Base-by-base conservation (phyloP, 2,329 filamentous ascomycete genomes). In the Neopestalotiopsis sp. region DNA sequence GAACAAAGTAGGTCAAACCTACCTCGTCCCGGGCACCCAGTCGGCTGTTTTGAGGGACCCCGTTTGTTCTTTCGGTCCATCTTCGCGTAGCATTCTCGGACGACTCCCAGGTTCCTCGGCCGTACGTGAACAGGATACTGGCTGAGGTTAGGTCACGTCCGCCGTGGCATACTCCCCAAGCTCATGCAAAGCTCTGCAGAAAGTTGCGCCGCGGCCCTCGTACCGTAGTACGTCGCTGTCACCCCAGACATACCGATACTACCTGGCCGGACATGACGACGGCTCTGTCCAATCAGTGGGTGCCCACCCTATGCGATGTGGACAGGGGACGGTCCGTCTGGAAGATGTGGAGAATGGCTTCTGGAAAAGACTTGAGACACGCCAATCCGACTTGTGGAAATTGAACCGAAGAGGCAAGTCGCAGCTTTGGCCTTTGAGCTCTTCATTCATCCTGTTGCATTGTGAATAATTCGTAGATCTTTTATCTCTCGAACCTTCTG, bases 321-420 rank as follows among this genome's bases (percentile, higher is more conserved):
- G 32, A 56, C 66, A 67, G 62, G 66, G 52, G 56, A 38, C 67
- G 52, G 67, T 66, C 67, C 64, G 66, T 40, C 49, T 69, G 69
- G 68, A 71, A 70, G 68, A 70, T 69, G 72, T 69, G 72, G 73
- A 69, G 71, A 68, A 63, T 60, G 60, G 45, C 70, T 75, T 75
- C 73, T 71, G 67, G 73, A 74, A 38, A 75, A 71, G 65, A 70
- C 72, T 74, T 72, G 61, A 72, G 65, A 71, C 66, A 52, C 61
- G 34, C 61, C 57, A 67, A 69, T 64, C 72, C 69, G 70, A 65
- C 68, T 71, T 68, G 69, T 72, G 67, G 66, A 70, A 72, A 71
- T 68, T 68, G 69, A 32, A 72, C 69, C 69, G 69, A 74, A 70
- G 70, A 73, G 73, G 73, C 70, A 74, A 74, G 72, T 74, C 71